These are phyloP conservation scores for Venturia aucupariae DNA, from an alignment of 2,329 filamentous ascomycete genomes.

Conservation along the genomic window DNA sequence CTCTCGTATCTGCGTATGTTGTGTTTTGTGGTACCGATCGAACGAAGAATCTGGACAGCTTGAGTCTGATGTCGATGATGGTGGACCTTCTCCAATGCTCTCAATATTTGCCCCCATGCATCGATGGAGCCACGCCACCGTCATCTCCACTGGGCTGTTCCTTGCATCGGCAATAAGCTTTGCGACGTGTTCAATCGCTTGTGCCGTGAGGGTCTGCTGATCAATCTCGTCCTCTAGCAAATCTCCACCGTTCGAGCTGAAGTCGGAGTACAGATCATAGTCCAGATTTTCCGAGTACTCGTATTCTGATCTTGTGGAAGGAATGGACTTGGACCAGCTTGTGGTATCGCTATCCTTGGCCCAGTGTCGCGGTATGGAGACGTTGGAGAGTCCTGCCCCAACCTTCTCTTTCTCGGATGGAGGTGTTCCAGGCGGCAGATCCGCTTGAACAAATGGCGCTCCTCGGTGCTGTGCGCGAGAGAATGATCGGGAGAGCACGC, in stretches of 20 bases:
- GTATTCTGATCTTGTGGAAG: background rate
- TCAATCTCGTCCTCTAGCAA: slow-evolving; percentile 6
- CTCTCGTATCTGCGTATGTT: background rate
- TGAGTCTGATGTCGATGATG: background rate
- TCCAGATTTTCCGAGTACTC: background rate
- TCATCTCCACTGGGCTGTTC: background rate
- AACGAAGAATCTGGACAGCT: background rate
- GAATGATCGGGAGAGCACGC: slow-evolving; percentile 3
- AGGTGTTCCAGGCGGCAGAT: slow-evolving; percentile 2
- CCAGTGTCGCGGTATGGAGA: slow-evolving; percentile 4
- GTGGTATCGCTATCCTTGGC: slow-evolving; percentile 6
- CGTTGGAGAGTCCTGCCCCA: background rate
- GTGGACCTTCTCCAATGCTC: background rate
- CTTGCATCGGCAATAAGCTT: slow-evolving; percentile 10
- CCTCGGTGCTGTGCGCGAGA: background rate
- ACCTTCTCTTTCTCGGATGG: background rate
- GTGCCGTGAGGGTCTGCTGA: slow-evolving; percentile 5
- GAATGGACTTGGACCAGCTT: background rate
- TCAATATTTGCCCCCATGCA: background rate
- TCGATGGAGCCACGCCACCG: background rate
- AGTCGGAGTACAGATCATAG: slow-evolving; percentile 1
- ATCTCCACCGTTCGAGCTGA: slow-evolving; percentile 11
- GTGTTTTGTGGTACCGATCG: background rate
- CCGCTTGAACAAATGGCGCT: slow-evolving; percentile 6
- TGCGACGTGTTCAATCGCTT: slow-evolving; percentile 11